Evolutionary conservation across 2,329 filamentous ascomycete genomes (phyloP), one percentile per base, ranked within the genome.

Genomic region (Apiospora rasikravindrae): DNA sequence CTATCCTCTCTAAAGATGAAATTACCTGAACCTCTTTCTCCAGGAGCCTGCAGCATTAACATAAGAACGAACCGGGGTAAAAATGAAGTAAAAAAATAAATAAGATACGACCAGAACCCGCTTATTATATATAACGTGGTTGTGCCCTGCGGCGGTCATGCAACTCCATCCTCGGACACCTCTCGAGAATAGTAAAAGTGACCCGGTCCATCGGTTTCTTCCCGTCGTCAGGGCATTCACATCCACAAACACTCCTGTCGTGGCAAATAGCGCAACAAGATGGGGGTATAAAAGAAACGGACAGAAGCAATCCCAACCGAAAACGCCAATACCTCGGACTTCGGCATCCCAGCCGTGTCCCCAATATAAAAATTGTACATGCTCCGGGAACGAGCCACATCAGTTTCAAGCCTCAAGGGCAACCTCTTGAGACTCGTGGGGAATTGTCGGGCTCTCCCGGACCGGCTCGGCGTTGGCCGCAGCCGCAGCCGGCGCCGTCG

Each of bases 221-320:
- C 71, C 75, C 75, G 73, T 78, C 79, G 73, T 79, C 74, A 77
- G 74, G 74, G 77, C 75, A 75, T 77, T 78, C 73, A 77, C 75
- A 74, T 78, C 77, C 75, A 64, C 57, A 64, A 64, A 64, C 77
- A 78, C 77, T 72, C 73, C 73, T 75, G 74, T 74, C 77, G 73
- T 79, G 77, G 77, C 79, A 81, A 80, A 80, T 76, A 79, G 73
- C 81, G 77, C 82, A 51, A 80, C 82, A 78, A 79, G 77, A 80
- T 81, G 77, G 81, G 81, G 83, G 78, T 83, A 82, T 80, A 82
- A 80, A 78, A 80, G 77, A 81, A 80, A 80, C 77, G 76, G 78
- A 78, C 76, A 78, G 75, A 77, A 79, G 76, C 76, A 78, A 74
- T 79, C 76, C 71, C 75, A 76, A 76, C 77, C 75, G 76, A 73